Evolutionary conservation across 805 yeast genomes (phyloP).

Genomic region (Candida nonsorbophila): DNA sequence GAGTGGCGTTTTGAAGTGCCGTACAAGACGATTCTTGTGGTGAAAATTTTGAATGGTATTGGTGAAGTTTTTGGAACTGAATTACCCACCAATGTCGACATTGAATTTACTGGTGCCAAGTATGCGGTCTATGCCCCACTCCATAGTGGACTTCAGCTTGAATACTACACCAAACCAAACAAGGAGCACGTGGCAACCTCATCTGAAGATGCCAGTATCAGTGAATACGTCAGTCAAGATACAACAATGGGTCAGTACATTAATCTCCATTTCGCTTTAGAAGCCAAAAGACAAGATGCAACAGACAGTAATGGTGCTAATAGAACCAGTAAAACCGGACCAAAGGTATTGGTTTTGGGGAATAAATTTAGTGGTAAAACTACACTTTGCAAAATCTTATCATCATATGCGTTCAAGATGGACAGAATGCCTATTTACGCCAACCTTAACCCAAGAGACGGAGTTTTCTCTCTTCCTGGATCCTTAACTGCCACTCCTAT

Average conservation of each 20-base stretch:
- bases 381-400: constrained; percentile 59
- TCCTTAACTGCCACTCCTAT: constrained; percentile 78
- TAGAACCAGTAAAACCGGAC: constrained; percentile 30
- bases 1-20: constrained; percentile 81
- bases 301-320: constrained; percentile 15
- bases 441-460: constrained; percentile 71
- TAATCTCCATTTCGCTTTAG: constrained; percentile 73
- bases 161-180: constrained; percentile 24
- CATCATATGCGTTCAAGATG: constrained; percentile 72
- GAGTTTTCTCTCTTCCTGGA: constrained; percentile 77
- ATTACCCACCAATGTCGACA: constrained; percentile 61
- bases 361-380: constrained; percentile 74
- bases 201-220: constrained; percentile 32
- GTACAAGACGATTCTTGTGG: constrained; percentile 41
- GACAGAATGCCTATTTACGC: constrained; percentile 65
- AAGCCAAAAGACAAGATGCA: constrained; percentile 39
- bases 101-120: constrained; percentile 33
- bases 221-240: constrained; percentile 68
- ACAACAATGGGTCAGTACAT: constrained; percentile 59
- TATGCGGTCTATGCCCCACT: constrained; percentile 34
- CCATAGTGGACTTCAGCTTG: constrained; percentile 60
- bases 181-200: constrained; percentile 14
- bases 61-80: constrained; percentile 95
- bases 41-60: constrained; percentile 57
- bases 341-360: constrained; percentile 72